Percentiles rank a stretch among this genome's conserved stretches.
Conservation (phyloP, 2,329 filamentous ascomycete genomes). For the Ampelomyces quisqualis region DNA sequence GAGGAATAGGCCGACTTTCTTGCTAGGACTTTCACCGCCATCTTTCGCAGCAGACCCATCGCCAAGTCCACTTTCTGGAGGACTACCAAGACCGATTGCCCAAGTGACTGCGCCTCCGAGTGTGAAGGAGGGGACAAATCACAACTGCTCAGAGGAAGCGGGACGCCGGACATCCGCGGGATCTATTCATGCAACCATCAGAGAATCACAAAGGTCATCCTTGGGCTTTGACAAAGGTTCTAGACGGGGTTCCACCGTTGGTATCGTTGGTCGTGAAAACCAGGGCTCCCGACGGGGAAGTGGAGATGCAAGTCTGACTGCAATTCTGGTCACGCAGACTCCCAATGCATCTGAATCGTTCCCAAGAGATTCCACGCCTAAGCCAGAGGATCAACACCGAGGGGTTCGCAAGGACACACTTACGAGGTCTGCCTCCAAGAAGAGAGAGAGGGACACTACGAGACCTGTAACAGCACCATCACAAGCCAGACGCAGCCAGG, state of each 20-base stretch:
- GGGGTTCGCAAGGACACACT: conserved; percentile 36
- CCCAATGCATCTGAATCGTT: conserved; percentile 31
- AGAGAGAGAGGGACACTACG: conserved; percentile 26
- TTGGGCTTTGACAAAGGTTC: conserved; percentile 31
- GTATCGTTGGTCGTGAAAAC: conserved; percentile 32
- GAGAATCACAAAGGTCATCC: conserved; percentile 35
- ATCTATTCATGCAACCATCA: conserved; percentile 22
- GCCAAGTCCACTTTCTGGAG: conserved; percentile 39
- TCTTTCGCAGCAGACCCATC: conserved; percentile 31
- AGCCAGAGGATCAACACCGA: conserved; percentile 18
- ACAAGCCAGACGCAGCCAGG: conserved; percentile 35
- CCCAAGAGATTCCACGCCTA: conserved; percentile 16
- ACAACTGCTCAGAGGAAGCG: conserved; percentile 16
- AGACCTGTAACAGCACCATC: conserved; percentile 42
- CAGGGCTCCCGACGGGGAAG: conserved; percentile 41
- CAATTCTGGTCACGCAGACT: conserved; percentile 43
- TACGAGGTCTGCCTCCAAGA: conserved; percentile 28
- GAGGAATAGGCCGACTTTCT: conserved; percentile 34
- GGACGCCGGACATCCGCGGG: conserved; percentile 32
- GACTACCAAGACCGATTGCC: conserved; percentile 14
- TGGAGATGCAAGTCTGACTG: conserved; percentile 44
- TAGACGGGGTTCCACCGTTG: conserved; percentile 33
- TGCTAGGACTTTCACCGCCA: conserved; percentile 25
- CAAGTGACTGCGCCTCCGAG: conserved; percentile 11
- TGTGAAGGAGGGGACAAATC: conserved; percentile 11